Evolutionary conservation across 2,329 filamentous ascomycete genomes (phyloP).

Genomic region (Gnomoniopsis smithogilvyi): DNA sequence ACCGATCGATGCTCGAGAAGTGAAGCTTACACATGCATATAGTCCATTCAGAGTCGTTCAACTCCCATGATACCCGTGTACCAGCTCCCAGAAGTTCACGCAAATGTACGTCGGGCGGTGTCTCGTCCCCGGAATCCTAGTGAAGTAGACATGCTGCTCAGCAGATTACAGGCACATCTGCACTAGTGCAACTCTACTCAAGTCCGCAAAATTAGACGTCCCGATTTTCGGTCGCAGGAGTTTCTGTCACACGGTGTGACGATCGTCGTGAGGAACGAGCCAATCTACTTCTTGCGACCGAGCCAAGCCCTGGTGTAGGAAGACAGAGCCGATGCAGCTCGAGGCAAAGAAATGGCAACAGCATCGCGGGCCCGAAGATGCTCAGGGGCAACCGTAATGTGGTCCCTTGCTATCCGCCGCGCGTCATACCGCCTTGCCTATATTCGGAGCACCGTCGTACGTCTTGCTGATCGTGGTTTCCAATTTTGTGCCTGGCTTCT

Average conservation of each 20-base stretch:
- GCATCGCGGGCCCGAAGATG: background rate
- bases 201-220: background rate
- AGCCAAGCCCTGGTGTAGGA: background rate
- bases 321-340: background rate
- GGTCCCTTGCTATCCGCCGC: background rate
- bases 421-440: background rate
- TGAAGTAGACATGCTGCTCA: background rate
- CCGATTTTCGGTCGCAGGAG: background rate
- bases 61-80: too few relatives aligned
- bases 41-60: too few relatives aligned
- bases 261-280: background rate
- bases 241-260: conserved; percentile 1
- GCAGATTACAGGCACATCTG: background rate
- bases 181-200: background rate
- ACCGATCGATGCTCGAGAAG: background rate
- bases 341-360: background rate
- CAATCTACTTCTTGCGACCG: background rate
- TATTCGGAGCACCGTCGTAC: background rate
- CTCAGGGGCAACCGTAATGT: background rate
- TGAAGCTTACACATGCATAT: background rate
- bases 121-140: background rate
- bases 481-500: background rate
- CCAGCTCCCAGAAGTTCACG: too few relatives aligned
- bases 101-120: background rate
- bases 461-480: background rate